These are phyloP conservation scores for Zalaria obscura DNA, from an alignment of 2,329 filamentous ascomycete genomes.

Conservation along the genomic window DNA sequence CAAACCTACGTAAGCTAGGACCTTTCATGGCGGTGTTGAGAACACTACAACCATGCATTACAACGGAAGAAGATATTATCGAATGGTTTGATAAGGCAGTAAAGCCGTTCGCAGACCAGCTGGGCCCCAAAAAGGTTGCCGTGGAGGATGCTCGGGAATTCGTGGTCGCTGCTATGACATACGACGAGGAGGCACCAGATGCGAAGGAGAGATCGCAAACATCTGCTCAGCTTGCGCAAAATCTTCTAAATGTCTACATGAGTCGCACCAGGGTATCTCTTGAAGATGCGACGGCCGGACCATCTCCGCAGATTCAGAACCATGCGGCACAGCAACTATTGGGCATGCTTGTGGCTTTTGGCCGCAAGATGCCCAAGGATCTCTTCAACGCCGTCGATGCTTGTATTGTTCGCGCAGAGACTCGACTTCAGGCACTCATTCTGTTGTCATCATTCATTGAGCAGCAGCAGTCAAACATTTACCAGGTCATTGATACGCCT, in stretches of 20 bases:
- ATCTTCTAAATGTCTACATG: conserved; percentile 31
- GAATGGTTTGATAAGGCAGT: conserved; percentile 59
- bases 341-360: conserved; percentile 40
- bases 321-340: conserved; percentile 34
- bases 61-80: conserved; percentile 46
- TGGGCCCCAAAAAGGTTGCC: conserved; percentile 48
- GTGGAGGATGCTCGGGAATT: conserved; percentile 52
- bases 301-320: conserved; percentile 18
- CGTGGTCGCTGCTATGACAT: conserved; percentile 48
- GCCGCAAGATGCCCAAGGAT: conserved; percentile 56
- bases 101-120: conserved; percentile 40
- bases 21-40: conserved; percentile 57
- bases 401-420: conserved; percentile 49
- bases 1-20: conserved; percentile 41
- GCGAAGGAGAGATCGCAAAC: conserved; percentile 27
- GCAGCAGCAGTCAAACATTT: conserved; percentile 64
- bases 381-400: conserved; percentile 52
- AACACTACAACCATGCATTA: conserved; percentile 48
- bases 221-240: conserved; percentile 40
- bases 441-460: conserved; percentile 61
- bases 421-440: conserved; percentile 49
- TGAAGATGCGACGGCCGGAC: conserved; percentile 13
- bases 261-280: conserved; percentile 23
- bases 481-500: conserved; percentile 57
- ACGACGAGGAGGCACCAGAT: conserved; percentile 44